Base-by-base conservation (phyloP, 2,329 filamentous ascomycete species). In the Talaromyces sp. region DNA sequence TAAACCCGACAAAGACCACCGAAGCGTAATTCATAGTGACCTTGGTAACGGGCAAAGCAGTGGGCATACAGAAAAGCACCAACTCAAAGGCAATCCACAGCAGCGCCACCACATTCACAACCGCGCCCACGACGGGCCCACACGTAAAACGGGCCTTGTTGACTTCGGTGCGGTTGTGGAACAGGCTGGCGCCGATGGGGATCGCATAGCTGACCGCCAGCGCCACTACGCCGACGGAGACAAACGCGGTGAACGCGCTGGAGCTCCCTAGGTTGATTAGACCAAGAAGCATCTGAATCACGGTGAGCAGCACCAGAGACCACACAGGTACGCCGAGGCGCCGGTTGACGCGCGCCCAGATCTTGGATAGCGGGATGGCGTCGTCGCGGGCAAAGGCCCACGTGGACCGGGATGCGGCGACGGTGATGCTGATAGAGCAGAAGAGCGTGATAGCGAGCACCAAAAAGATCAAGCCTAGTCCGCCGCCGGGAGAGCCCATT, bases 11-110 rank as follows among this genome's bases (percentile, higher is more conserved):
- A 63, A 86, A 81, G 2, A 87, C 84, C 0, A 85, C 83, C 49
- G 77, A 78, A 2, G 83, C 82, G 66, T 86, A 86, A 63, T 85
- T 86, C 72, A 83, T 84, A 57, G 79, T 80, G 0, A 74, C 78
- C 0, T 75, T 74, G 1, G 77, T 83, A 60, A 84, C 82, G 3
- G 84, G 83, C 55, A 83, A 71, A 29, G 79, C 79, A 14, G 77
- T 80, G 1, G 84, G 84, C 70, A 77, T 78, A 41, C 78, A 81
- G 68, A 85, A 86, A 3, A 86, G 66, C 2, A 84, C 75, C 32
- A 82, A 64, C 66, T 83, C 80, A 60, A 84, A 83, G 3, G 66
- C 59, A 62, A 84, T 84, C 82, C 82, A 84, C 2, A 69, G 63
- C 3, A 84, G 63, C 0, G 82, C 77, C 5, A 83, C 54, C 1